A percentile compares a stretch with the other conserved stretches of the same genome.
Evolutionary conservation across 2,329 filamentous ascomycete species (phyloP).

Genomic region (Diplodia corticola): DNA sequence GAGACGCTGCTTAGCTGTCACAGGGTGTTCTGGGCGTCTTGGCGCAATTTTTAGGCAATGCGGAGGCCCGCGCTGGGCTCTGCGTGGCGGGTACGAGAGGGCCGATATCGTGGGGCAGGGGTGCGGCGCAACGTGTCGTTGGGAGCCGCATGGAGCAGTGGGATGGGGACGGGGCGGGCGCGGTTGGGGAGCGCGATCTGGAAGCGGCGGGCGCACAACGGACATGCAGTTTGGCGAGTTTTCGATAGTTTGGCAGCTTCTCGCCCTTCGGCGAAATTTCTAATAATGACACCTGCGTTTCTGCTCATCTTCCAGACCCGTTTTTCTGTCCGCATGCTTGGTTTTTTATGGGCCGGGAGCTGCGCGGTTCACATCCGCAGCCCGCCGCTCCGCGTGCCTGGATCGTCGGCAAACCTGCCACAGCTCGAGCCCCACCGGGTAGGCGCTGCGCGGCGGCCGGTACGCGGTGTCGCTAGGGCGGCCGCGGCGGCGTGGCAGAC

Average conservation of each 20-base stretch:
- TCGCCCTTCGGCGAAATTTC: slow-evolving; percentile 21
- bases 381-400: slow-evolving; percentile 8
- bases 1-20: slow-evolving; percentile 1
- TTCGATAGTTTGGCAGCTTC: slow-evolving; percentile 10
- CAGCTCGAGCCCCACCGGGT: slow-evolving; percentile 5
- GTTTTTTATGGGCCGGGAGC: slow-evolving; percentile 15
- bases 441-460: neutral
- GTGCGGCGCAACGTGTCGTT: slow-evolving; percentile 13
- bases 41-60: slow-evolving; percentile 3
- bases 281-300: slow-evolving; percentile 18
- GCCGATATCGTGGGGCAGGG: slow-evolving; percentile 17
- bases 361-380: slow-evolving; percentile 16
- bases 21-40: slow-evolving; percentile 12
- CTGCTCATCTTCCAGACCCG: slow-evolving; percentile 9
- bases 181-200: slow-evolving; percentile 7
- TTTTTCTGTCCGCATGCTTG: slow-evolving; percentile 21
- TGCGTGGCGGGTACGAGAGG: neutral
- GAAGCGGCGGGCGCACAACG: neutral
- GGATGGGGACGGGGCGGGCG: neutral
- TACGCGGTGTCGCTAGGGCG: neutral
- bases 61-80: slow-evolving; percentile 1
- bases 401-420: slow-evolving; percentile 22
- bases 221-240: slow-evolving; percentile 13
- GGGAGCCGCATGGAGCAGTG: neutral
- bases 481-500: neutral